A percentile compares a stretch with the other conserved stretches of the same genome.
These are phyloP conservation scores for Botryotinia convoluta DNA, from an alignment of 2,329 filamentous ascomycete species.

Conservation along the genomic window DNA sequence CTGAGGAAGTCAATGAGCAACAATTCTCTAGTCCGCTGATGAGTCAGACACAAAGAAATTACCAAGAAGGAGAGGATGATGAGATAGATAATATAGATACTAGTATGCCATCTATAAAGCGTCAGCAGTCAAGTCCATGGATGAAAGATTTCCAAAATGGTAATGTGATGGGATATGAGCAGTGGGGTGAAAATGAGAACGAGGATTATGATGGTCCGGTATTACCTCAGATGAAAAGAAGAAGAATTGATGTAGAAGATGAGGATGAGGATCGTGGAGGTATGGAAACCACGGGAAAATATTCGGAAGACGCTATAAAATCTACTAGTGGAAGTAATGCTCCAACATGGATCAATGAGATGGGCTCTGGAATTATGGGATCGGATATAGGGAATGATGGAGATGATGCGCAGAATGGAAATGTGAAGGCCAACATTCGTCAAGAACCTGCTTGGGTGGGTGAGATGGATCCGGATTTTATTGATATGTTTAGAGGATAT, in stretches of 20 bases:
- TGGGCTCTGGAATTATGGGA: neutral
- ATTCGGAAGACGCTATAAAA: neutral
- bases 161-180: neutral
- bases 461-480: slow-evolving; percentile 37
- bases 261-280: neutral
- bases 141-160: slow-evolving; percentile 3
- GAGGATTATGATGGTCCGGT: slow-evolving; percentile 15
- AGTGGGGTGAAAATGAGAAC: neutral
- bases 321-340: neutral
- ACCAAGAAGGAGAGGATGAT: neutral
- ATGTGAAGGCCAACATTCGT: neutral
- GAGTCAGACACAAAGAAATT: slow-evolving; percentile 17
- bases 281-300: neutral
- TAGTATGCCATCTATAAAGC: neutral
- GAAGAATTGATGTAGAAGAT: slow-evolving; percentile 10
- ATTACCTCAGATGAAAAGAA: slow-evolving; percentile 25
- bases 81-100: neutral
- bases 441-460: slow-evolving; percentile 36
- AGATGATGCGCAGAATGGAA: neutral
- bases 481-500: slow-evolving; percentile 35
- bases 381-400: neutral
- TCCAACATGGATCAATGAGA: slow-evolving; percentile 11
- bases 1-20: neutral
- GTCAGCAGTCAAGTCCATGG: slow-evolving; percentile 3
- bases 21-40: slow-evolving; percentile 19